These are phyloP conservation scores for Exobasidium rhododendri DNA, from an alignment of 1,284 basidiomycete species.

Conservation along the genomic window DNA sequence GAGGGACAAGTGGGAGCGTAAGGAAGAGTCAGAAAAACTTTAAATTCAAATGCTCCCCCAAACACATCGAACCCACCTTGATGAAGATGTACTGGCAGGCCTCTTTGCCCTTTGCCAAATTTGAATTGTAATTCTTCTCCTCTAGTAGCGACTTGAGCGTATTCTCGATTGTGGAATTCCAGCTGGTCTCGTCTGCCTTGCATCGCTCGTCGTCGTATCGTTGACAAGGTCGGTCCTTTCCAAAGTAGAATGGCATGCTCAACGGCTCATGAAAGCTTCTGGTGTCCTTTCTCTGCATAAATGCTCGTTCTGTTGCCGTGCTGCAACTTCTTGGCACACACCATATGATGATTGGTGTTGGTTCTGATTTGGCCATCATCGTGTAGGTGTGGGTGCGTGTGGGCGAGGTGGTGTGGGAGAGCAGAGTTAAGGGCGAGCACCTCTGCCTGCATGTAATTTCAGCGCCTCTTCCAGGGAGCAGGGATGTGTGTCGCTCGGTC, in stretches of 20 bases:
- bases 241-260: conserved; percentile 44
- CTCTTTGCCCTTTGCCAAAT: conserved; percentile 22
- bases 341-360: conserved; percentile 20
- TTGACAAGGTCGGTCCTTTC: conserved; percentile 25
- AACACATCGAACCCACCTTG: conserved; percentile 23
- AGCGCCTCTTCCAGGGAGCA: too few relatives aligned
- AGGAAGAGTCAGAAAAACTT: background rate
- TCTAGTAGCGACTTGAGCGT: conserved; percentile 26
- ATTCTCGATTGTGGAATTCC: conserved; percentile 30
- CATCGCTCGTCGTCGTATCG: conserved; percentile 41
- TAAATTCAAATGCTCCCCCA: background rate
- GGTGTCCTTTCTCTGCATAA: conserved; percentile 46
- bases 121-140: background rate
- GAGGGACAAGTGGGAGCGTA: background rate
- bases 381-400: too few relatives aligned
- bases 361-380: too few relatives aligned
- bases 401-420: too few relatives aligned
- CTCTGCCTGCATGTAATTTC: too few relatives aligned
- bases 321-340: conserved; percentile 36
- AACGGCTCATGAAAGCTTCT: conserved; percentile 46
- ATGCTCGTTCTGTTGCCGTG: conserved; percentile 47
- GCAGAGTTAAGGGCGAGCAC: too few relatives aligned
- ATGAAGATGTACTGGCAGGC: conserved; percentile 43
- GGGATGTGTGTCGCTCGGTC: too few relatives aligned
- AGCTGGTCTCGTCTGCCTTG: conserved; percentile 13